phyloP scores from a whole-genome alignment of 495 filamentous ascomycete species.

The Podospora sp. region DNA sequence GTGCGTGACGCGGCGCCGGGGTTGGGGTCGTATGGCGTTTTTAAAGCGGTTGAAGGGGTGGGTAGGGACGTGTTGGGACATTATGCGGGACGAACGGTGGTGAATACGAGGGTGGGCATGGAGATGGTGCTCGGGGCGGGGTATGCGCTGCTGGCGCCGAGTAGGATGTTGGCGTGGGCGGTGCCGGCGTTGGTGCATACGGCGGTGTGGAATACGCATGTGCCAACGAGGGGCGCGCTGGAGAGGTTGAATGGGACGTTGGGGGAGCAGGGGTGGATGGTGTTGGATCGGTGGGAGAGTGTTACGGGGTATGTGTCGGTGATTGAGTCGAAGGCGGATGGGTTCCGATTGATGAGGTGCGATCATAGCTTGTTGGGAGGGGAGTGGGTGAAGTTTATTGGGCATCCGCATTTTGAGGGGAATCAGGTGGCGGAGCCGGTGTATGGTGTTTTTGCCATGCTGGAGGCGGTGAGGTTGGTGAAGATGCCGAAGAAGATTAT shows the following conservation, averaged over 20 bases:
- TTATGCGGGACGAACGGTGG: slow-evolving; percentile 60
- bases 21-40: slow-evolving; percentile 64
- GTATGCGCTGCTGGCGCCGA: slow-evolving; percentile 68
- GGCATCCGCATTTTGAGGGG: slow-evolving; percentile 36
- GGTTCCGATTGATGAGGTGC: slow-evolving; percentile 84
- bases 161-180: slow-evolving; percentile 63
- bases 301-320: slow-evolving; percentile 92
- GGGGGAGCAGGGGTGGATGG: slow-evolving; percentile 52
- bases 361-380: slow-evolving; percentile 93
- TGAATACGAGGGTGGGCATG: slow-evolving; percentile 71
- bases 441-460: slow-evolving; percentile 88
- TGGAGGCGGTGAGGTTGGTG: slow-evolving; percentile 86
- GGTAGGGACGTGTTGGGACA: slow-evolving; percentile 53
- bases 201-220: slow-evolving; percentile 69
- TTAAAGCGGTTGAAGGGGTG: slow-evolving; percentile 58
- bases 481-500: slow-evolving; percentile 55
- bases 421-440: slow-evolving; percentile 75
- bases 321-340: slow-evolving; percentile 67
- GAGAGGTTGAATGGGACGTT: slow-evolving; percentile 66
- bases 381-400: slow-evolving; percentile 72
- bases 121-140: slow-evolving; percentile 64
- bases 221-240: slow-evolving; percentile 55
- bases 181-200: slow-evolving; percentile 73
- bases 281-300: slow-evolving; percentile 81
- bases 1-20: slow-evolving; percentile 61